Evolutionary conservation across 805 yeast species (phyloP), one percentile per base, ranked within the genome.

Genomic region (Yarrowia deformans): DNA sequence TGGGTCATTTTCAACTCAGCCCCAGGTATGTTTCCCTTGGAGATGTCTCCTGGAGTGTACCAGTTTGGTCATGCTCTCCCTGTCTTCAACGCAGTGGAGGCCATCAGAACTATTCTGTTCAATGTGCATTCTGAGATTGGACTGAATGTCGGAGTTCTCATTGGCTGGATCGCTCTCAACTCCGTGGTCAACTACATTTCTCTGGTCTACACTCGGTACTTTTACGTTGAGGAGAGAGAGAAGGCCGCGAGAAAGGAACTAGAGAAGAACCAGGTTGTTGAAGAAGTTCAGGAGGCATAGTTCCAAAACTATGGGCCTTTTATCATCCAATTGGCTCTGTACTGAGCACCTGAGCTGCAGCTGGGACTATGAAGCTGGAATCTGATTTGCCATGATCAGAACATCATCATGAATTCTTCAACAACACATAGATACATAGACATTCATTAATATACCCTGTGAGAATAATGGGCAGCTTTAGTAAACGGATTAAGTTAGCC

Each of bases 1-100:
- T 90, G 90, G 85, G 93, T 90, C 70, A 83, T 90, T 70, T 60
- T 83, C 43, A 90, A 90, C 75, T 86, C 89, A 60, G 80, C 93
- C 1, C 88, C 93, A 29, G 85, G 92, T 0, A 89, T 89, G 74
- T 78, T 87, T 12, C 89, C 93, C 9, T 76, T 90, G 73, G 90
- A 85, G 1, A 78, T 89, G 69, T 81, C 84, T 40, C 85, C 88
- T 6, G 72, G 76, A n/a, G 82, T 90, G 72, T 90, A 80, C 79
- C 79, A 89, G 70, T 87, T 83, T 76, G 90, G 93, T 18, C 88
- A 88, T 73, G 89, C 85, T 23, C 79, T 87, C 80, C 96, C 95
- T 5, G 83, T 89, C 67, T 88, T 87, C 73, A 88, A 89, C 72
- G 84, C 90, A 0, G 83, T 84, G 64, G 91, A 87, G 72, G 83